Conservation (phyloP, 768 basidiomycete genomes). For the Suillus weaverae region DNA sequence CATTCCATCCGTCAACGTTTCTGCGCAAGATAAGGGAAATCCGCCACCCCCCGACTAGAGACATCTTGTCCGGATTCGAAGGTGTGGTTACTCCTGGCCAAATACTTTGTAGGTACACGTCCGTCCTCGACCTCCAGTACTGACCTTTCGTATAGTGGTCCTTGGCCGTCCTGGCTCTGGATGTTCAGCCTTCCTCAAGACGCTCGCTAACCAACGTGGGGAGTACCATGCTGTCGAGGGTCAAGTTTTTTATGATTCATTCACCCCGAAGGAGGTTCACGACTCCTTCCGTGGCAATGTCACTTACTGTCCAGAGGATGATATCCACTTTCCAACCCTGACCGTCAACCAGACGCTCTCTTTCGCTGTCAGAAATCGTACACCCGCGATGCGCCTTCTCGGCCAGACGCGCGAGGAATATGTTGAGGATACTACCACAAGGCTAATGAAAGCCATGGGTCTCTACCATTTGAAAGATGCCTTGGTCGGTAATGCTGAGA, state of each 20-base stretch:
- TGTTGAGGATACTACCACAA: slow-evolving; percentile 32
- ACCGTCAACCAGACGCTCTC: slow-evolving; percentile 75
- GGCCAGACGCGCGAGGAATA: slow-evolving; percentile 38
- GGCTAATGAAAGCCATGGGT: slow-evolving; percentile 71
- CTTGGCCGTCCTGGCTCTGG: slow-evolving; percentile 85
- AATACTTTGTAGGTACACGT: slow-evolving; percentile 58
- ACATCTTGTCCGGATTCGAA: slow-evolving; percentile 52
- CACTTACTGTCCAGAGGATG: slow-evolving; percentile 81
- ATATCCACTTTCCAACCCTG: slow-evolving; percentile 82
- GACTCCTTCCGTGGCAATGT: slow-evolving; percentile 77
- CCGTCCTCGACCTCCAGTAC: neutral
- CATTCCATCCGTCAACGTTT: slow-evolving; percentile 53
- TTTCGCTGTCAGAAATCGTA: slow-evolving; percentile 68
- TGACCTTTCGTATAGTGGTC: slow-evolving; percentile 56
- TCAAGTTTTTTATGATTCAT: slow-evolving; percentile 72
- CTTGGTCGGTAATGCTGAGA: slow-evolving; percentile 79
- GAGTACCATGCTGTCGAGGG: slow-evolving; percentile 71
- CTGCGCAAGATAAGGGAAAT: slow-evolving; percentile 42
- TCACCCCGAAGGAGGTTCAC: slow-evolving; percentile 61
- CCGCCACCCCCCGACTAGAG: slow-evolving; percentile 62
- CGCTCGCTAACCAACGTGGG: slow-evolving; percentile 73
- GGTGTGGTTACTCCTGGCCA: slow-evolving; percentile 62
- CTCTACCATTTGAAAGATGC: slow-evolving; percentile 71
- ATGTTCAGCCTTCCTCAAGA: slow-evolving; percentile 81
- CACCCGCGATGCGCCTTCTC: slow-evolving; percentile 53